phyloP scores from a whole-genome alignment of 352 stramenopile genomes.

The Pythium vanterpoolii region DNA sequence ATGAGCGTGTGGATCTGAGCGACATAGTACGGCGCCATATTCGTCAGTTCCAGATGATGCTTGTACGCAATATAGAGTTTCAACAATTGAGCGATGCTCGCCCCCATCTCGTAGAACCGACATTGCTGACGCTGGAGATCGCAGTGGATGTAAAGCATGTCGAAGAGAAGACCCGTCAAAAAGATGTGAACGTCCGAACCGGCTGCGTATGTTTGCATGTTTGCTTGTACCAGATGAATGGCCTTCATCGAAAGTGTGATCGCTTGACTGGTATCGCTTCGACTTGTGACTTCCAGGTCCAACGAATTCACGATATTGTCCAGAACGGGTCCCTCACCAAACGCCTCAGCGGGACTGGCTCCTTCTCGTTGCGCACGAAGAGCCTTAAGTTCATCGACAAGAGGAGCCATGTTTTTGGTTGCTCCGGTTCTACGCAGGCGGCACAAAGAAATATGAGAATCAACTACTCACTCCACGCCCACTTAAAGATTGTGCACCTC shows the following conservation, averaged over 20 bases:
- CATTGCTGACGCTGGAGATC: slow-evolving; percentile 52
- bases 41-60: slow-evolving; percentile 36
- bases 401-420: slow-evolving; percentile 33
- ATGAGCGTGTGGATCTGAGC: slow-evolving; percentile 56
- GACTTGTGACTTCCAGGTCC: slow-evolving; percentile 25
- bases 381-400: slow-evolving; percentile 34
- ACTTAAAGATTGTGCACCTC: slow-evolving; percentile 26
- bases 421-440: slow-evolving; percentile 36
- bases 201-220: slow-evolving; percentile 35
- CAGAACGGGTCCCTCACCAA: slow-evolving; percentile 36
- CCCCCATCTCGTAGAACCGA: slow-evolving; percentile 63
- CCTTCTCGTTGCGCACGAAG: slow-evolving; percentile 14
- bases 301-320: slow-evolving; percentile 56
- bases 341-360: not conserved
- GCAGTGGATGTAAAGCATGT: slow-evolving; percentile 68
- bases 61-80: slow-evolving; percentile 56
- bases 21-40: slow-evolving; percentile 50
- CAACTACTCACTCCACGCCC: not conserved
- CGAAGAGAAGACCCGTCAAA: slow-evolving; percentile 56
- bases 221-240: slow-evolving; percentile 51
- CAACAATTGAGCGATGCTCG: slow-evolving; percentile 51
- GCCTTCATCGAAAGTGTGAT: slow-evolving; percentile 43
- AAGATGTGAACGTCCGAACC: slow-evolving; percentile 40
- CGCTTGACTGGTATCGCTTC: slow-evolving; percentile 43
- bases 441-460: not conserved